Evolutionary conservation across 495 filamentous ascomycete genomes (phyloP).

Genomic region (Lasiosphaeria miniovina): DNA sequence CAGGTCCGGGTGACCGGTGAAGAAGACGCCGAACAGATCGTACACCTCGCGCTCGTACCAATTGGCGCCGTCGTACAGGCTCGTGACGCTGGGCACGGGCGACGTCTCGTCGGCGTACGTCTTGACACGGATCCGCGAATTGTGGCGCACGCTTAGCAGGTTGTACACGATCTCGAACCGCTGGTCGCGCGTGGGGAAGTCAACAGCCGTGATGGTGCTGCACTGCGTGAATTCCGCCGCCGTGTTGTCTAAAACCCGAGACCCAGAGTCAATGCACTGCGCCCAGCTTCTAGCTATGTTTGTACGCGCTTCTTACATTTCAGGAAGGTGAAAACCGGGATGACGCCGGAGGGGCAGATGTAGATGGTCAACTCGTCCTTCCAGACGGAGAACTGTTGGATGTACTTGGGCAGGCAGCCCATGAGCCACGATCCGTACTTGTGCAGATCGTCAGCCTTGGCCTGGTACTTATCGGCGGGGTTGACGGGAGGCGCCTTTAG

Average conservation of each 20-base stretch:
- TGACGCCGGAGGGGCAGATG: conserved; percentile 79
- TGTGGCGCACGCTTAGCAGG: conserved; percentile 89
- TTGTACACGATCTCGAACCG: conserved; percentile 99
- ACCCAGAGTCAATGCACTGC: conserved; percentile 2
- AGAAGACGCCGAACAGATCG: conserved; percentile 97
- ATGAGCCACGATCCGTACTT: conserved; percentile 94
- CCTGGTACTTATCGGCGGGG: conserved; percentile 85
- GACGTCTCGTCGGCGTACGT: conserved; percentile 96
- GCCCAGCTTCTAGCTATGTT: not conserved
- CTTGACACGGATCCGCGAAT: conserved; percentile 95
- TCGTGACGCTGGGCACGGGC: conserved; percentile 85
- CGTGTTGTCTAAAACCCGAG: conserved; percentile 63
- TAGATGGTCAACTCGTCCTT: conserved; percentile 97
- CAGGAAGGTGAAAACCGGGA: conserved; percentile 90
- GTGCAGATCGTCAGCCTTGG: conserved; percentile 80
- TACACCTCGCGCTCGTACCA: conserved; percentile 99
- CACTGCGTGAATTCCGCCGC: conserved; percentile 94
- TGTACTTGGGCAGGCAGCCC: conserved; percentile 93
- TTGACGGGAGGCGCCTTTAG: conserved; percentile 82
- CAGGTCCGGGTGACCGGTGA: conserved; percentile 90
- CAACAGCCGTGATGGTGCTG: conserved; percentile 87
- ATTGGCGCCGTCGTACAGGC: conserved; percentile 89
- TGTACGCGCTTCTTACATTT: conserved; percentile 55
- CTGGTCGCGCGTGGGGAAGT: conserved; percentile 90
- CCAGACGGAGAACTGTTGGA: conserved; percentile 99